Base-by-base conservation (phyloP, 257 asterid genomes). In the Solanum tarapatanum region DNA sequence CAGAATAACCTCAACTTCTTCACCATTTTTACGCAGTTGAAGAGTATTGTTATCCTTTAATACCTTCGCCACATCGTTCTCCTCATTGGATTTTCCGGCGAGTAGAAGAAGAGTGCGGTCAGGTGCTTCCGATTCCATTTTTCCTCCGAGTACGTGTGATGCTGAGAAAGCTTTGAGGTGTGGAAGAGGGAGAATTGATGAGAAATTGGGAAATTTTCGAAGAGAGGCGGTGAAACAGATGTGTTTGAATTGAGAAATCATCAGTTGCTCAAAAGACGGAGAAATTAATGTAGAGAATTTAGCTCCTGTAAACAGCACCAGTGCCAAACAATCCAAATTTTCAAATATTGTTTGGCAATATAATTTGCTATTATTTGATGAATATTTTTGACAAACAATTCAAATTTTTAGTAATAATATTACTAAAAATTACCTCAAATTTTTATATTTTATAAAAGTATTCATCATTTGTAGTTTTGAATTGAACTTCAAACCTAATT, bases 1-100 rank as follows among this genome's bases (percentile, higher is more conserved):
- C 93, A 93, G 43, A 84, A 43, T 82, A 86, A 92, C 89, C 8
- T 89, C 87, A 58, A 93, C 84, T 16, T 45, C 14, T 79, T 92
- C 92, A 80, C 92, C 88, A 32, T 84, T 88, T 82, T 93, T 96
- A 17, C 92, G 92, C 51, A 94, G 95, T 41, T 92, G 95, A 73
- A 97, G 85, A 1, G 90, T 17, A 90, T 87, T 76, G 75, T 66
- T 94, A 37, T 87, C 73, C 92, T 93, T 94, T 88, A 97, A 84
- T 66, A 89, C 21, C 84, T 87, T 87, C 2, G 99, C 98, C 26
- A 91, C 33, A 77, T 94, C 96, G 7, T 92, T 91, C 33, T 94
- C 98, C 6, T 55, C 90, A 51, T 24, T 55, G 66, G 99, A 93
- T 91, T 95, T 95, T n/a, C 98, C 98, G 76, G 92, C 91, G 7